These are phyloP conservation scores for Hymenoscyphus scutula DNA, from an alignment of 2,329 filamentous ascomycete genomes.

Conservation along the genomic window DNA sequence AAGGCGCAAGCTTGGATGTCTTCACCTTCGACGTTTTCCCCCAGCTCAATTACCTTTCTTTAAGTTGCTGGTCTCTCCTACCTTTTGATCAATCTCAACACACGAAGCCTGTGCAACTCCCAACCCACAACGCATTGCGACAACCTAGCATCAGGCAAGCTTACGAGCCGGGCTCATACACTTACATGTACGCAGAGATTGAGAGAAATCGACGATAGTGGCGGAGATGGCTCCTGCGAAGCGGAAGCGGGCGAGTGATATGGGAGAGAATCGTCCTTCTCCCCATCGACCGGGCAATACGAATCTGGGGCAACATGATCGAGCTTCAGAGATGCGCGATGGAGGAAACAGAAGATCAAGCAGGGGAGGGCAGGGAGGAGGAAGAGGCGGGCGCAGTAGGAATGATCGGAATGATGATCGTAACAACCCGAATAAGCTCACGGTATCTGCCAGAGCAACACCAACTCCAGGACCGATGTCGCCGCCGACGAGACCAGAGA, in stretches of 20 bases:
- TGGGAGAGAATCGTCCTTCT: slow-evolving; percentile 51
- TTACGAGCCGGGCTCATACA: slow-evolving; percentile 16
- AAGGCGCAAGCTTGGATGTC: background rate
- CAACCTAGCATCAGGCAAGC: slow-evolving; percentile 11
- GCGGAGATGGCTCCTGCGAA: slow-evolving; percentile 35
- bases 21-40: background rate
- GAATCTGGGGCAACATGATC: slow-evolving; percentile 55
- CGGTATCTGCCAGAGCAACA: slow-evolving; percentile 30
- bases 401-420: slow-evolving; percentile 31
- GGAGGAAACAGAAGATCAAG: slow-evolving; percentile 46
- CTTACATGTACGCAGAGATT: slow-evolving; percentile 30
- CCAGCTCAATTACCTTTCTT: background rate
- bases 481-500: slow-evolving; percentile 33
- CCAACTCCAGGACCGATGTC: slow-evolving; percentile 37
- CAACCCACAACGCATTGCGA: slow-evolving; percentile 8
- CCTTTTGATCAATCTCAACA: slow-evolving; percentile 9
- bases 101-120: slow-evolving; percentile 7
- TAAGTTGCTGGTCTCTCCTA: background rate
- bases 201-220: slow-evolving; percentile 21
- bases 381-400: slow-evolving; percentile 30
- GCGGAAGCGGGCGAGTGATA: slow-evolving; percentile 41
- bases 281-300: slow-evolving; percentile 62
- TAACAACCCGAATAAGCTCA: slow-evolving; percentile 32
- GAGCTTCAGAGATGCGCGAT: slow-evolving; percentile 49
- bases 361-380: slow-evolving; percentile 43